Evolutionary conservation across 768 basidiomycete genomes (phyloP).

Genomic region (Mycena latifolia): DNA sequence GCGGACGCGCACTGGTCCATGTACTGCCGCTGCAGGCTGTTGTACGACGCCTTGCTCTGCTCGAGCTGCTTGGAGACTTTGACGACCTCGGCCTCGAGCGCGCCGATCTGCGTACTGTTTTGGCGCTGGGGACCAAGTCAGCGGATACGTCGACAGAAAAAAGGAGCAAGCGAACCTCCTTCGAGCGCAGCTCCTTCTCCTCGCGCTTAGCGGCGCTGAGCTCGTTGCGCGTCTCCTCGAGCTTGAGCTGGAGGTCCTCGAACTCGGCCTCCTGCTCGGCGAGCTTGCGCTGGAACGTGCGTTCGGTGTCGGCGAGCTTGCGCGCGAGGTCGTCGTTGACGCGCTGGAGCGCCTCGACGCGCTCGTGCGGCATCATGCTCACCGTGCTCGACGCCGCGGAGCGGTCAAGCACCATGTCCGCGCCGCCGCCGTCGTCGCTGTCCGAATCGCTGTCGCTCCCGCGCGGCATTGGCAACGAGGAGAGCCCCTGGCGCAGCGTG

Average conservation of each 20-base stretch:
- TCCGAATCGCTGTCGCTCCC: slow-evolving; percentile 60
- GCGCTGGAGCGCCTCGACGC: slow-evolving; percentile 78
- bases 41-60: slow-evolving; percentile 76
- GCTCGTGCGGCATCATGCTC: slow-evolving; percentile 80
- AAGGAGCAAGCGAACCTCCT: slow-evolving; percentile 70
- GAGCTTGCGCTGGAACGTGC: slow-evolving; percentile 73
- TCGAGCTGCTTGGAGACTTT: slow-evolving; percentile 84
- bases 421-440: slow-evolving; percentile 65
- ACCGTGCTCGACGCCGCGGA: slow-evolving; percentile 60
- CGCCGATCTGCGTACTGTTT: slow-evolving; percentile 73
- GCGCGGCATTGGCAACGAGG: slow-evolving; percentile 71
- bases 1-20: slow-evolving; percentile 88
- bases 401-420: slow-evolving; percentile 68
- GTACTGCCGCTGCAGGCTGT: slow-evolving; percentile 87
- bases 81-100: slow-evolving; percentile 83
- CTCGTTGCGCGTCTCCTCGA: slow-evolving; percentile 86
- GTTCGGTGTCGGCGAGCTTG: slow-evolving; percentile 82
- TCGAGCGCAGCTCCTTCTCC: slow-evolving; percentile 91
- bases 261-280: slow-evolving; percentile 86
- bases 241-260: slow-evolving; percentile 78
- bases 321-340: slow-evolving; percentile 80
- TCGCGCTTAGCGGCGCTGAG: slow-evolving; percentile 86
- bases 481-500: slow-evolving; percentile 50
- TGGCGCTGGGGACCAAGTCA: slow-evolving; percentile 67
- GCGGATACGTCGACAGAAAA: slow-evolving; percentile 21